Percentiles rank a stretch among this genome's conserved stretches.
Conservation (phyloP, 352 stramenopile species). For the Vaucheria bursata region DNA sequence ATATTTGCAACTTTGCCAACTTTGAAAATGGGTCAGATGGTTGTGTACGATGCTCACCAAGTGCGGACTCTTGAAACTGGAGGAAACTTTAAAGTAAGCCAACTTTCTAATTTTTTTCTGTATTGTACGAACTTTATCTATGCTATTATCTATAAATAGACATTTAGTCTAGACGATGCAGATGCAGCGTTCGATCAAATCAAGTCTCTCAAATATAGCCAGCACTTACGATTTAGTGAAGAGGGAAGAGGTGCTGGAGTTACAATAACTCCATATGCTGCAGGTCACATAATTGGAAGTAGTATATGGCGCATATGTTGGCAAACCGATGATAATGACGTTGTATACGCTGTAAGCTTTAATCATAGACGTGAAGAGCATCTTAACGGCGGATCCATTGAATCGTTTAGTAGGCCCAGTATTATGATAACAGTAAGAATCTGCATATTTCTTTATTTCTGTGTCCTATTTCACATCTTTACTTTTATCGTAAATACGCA, state of each 20-base stretch:
- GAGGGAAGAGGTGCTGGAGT: constrained; percentile 35
- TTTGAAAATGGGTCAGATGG: constrained; percentile 48
- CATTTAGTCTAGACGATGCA: constrained; percentile 51
- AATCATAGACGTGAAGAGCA: constrained; percentile 43
- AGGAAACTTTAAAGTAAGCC: constrained; percentile 17
- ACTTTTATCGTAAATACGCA: neutral
- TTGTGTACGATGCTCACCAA: constrained; percentile 41
- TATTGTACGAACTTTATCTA: neutral
- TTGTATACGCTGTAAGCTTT: constrained; percentile 43
- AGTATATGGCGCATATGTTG: constrained; percentile 43
- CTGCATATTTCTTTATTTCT: neutral
- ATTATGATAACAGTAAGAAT: constrained; percentile 14
- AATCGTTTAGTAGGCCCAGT: constrained; percentile 1
- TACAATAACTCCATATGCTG: constrained; percentile 44
- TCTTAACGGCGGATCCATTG: neutral
- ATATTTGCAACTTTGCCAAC: constrained; percentile 44
- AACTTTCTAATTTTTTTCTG: constrained; percentile 11
- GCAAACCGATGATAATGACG: constrained; percentile 48
- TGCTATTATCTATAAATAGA: neutral
- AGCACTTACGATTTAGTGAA: constrained; percentile 45
- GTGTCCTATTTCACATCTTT: neutral
- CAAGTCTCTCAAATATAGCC: constrained; percentile 50
- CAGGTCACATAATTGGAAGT: constrained; percentile 36
- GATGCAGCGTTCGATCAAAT: constrained; percentile 47
- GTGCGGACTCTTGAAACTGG: neutral